A percentile compares a stretch with the other conserved stretches of the same genome.
phyloP scores from a whole-genome alignment of 2,329 filamentous ascomycete species.

The Fusarium stilboides region DNA sequence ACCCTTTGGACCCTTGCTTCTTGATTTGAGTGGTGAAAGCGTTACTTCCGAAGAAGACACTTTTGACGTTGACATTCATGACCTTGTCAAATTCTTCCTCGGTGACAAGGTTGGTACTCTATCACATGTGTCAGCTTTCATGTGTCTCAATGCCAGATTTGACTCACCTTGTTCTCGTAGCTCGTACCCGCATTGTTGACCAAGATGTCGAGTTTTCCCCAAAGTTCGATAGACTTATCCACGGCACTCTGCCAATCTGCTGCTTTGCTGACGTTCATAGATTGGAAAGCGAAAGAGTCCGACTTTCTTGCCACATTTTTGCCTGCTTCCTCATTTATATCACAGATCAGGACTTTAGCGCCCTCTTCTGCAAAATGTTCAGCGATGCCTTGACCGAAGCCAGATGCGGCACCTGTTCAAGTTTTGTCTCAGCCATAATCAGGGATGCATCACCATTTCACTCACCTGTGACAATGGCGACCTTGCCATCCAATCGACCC shows the following conservation, averaged over 20 bases:
- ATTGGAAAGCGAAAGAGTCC: neutral
- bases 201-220: conserved; percentile 18
- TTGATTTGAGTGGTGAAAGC: conserved; percentile 5
- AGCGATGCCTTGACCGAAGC: conserved; percentile 34
- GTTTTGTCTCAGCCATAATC: neutral
- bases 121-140: neutral
- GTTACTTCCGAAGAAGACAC: conserved; percentile 17
- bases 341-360: conserved; percentile 15
- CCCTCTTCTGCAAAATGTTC: conserved; percentile 21
- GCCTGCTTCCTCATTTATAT: conserved; percentile 1
- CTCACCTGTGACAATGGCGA: conserved; percentile 26
- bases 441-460: rapidly evolving
- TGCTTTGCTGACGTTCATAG: conserved; percentile 16
- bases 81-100: conserved; percentile 23
- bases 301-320: neutral
- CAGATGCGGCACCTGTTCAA: conserved; percentile 12
- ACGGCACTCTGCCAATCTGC: conserved; percentile 9
- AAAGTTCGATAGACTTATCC: neutral
- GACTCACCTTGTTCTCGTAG: conserved; percentile 12
- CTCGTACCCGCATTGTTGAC: conserved; percentile 27
- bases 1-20: conserved; percentile 12
- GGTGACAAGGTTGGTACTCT: conserved; percentile 21
- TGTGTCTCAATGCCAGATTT: rapidly evolving
- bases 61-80: conserved; percentile 23
- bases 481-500: conserved; percentile 25